These are phyloP conservation scores for Beverwykella pulmonaria DNA, from an alignment of 495 filamentous ascomycete species.

Conservation along the genomic window DNA sequence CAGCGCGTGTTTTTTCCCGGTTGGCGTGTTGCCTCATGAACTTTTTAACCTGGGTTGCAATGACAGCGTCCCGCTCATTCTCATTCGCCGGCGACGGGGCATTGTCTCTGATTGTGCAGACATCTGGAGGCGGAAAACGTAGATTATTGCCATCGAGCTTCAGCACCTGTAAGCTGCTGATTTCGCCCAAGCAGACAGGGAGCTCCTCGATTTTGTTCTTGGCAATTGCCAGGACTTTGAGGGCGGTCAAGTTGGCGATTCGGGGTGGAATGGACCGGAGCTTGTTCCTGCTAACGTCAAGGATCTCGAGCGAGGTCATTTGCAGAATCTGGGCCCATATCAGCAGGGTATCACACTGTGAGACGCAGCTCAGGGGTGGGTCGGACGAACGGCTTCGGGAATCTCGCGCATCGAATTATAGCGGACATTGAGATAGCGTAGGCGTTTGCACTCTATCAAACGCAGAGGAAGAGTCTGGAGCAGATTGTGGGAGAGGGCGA, in stretches of 20 bases:
- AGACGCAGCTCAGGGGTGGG: slow-evolving; percentile 7
- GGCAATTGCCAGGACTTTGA: slow-evolving; percentile 59
- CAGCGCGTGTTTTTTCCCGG: slow-evolving; percentile 52
- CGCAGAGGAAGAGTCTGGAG: slow-evolving; percentile 74
- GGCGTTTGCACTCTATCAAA: slow-evolving; percentile 81
- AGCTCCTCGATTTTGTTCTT: slow-evolving; percentile 84
- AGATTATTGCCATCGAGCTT: slow-evolving; percentile 88
- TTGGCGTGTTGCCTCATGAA: slow-evolving; percentile 64
- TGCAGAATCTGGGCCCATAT: slow-evolving; percentile 64
- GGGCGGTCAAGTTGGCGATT: slow-evolving; percentile 67
- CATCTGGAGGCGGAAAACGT: slow-evolving; percentile 64
- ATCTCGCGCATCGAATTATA: slow-evolving; percentile 87
- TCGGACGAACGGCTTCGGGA: slow-evolving; percentile 70
- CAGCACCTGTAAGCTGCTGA: slow-evolving; percentile 82
- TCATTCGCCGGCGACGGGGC: slow-evolving; percentile 53
- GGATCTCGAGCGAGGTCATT: slow-evolving; percentile 82
- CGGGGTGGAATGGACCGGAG: slow-evolving; percentile 75
- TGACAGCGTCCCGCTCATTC: slow-evolving; percentile 65
- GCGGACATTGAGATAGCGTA: slow-evolving; percentile 94
- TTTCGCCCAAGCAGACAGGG: slow-evolving; percentile 80
- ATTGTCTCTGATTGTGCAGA: slow-evolving; percentile 54
- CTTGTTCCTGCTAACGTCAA: slow-evolving; percentile 87
- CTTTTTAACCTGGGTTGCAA: slow-evolving; percentile 74
- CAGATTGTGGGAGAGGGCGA: slow-evolving; percentile 88
- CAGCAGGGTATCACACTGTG: background rate